Conservation (phyloP, 73 alveolate species). For the Blepharisma stoltei region DNA sequence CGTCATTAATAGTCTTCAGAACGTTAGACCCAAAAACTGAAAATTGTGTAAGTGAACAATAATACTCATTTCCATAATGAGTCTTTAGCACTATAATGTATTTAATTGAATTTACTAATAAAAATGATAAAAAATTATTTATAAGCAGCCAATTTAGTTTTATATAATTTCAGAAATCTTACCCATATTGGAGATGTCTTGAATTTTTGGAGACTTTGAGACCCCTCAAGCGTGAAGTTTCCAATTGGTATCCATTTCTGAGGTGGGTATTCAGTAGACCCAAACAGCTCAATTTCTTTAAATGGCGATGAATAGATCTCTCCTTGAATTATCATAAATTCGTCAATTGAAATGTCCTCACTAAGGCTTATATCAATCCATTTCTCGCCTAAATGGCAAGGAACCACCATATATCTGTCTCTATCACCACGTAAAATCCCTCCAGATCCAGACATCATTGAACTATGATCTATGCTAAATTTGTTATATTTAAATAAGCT, state of each 20-base stretch:
- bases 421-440: background rate
- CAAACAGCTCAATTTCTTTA: background rate
- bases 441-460: background rate
- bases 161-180: conserved; percentile 21
- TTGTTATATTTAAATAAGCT: too few species aligned
- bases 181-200: background rate
- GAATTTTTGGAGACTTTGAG: background rate
- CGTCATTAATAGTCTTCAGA: conserved; percentile 12
- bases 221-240: background rate
- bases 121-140: too few species aligned
- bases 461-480: background rate
- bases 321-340: conserved; percentile 11
- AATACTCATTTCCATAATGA: conserved; percentile 27
- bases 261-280: conserved; percentile 3
- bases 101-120: too few species aligned
- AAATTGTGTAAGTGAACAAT: conserved; percentile 14
- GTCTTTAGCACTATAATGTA: background rate
- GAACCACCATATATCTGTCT: conserved; percentile 19
- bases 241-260: background rate
- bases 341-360: background rate
- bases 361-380: conserved; percentile 4
- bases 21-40: conserved; percentile 1
- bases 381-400: conserved; percentile 8
- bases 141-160: too few species aligned
- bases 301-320: conserved; percentile 24